Base-by-base conservation (phyloP, 768 basidiomycete species). In the Podaxis sp. region DNA sequence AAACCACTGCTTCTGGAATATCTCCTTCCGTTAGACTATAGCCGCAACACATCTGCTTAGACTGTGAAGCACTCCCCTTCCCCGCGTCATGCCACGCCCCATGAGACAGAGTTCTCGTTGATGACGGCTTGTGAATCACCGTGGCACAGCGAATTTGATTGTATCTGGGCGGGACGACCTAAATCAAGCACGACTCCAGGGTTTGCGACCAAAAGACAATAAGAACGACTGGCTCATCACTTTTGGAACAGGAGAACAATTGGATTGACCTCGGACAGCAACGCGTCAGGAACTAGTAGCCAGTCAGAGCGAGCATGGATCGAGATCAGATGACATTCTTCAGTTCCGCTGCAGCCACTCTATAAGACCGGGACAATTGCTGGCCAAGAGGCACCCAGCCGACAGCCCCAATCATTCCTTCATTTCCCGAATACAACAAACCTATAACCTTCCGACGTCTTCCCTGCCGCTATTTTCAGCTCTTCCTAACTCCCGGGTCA, bases 381-480 rank as follows among this genome's bases (percentile, higher is more conserved):
- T 47, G 28, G 35, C 42, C 52, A 51, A 42, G 51, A 47, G 40
- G 54, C 38, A 55, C 16, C 54, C 54, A 55, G 4, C 40, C 54
- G 54, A 40, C 35, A 54, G 52, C 52, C 36, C 18, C 52, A 54
- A 37, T 11, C 52, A 54, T 38, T 54, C 52, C 37, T 36, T 54
- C 52, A 54, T 54, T 54, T 37, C 52, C 52, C 52, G 36, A 38
- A 52, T 5, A 59, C 38, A 59, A 59, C 48, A 50, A 50, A 27
- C 32, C 50, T 32, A 42, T 42, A 40, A 35, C 48, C 57, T 61
- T 62, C 63, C 61, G 61, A 44, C 58, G 37, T 62, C 54, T 42
- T 63, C 62, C 55, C 62, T 58, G 64, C 62, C 59, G 62, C 63
- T 62, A 60, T 62, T 52, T 59, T 60, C 63, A 27, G 37, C 59